These are phyloP conservation scores for Malbranchea cinnamomea DNA, from an alignment of 2,329 filamentous ascomycete genomes.

Conservation along the genomic window DNA sequence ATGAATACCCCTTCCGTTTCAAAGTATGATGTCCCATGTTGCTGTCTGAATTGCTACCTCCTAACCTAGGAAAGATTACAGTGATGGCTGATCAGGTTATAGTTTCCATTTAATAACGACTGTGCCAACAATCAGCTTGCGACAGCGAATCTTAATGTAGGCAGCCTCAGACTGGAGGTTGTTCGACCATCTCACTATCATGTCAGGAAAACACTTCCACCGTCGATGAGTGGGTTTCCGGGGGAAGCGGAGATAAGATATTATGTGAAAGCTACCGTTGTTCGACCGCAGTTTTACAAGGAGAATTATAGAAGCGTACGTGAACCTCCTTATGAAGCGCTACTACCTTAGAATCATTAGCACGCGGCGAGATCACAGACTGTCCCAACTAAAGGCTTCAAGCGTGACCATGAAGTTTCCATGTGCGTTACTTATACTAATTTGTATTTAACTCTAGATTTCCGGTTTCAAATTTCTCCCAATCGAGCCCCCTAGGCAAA, in stretches of 20 bases:
- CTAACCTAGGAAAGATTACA: constrained; percentile 1
- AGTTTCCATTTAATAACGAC: constrained; percentile 37
- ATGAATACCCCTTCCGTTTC: constrained; percentile 36
- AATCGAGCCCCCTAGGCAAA: constrained; percentile 70
- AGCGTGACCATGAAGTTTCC: too few species aligned
- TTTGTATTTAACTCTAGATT: too few species aligned
- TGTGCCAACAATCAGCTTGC: constrained; percentile 32
- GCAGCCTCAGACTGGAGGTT: constrained; percentile 31
- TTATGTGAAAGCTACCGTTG: constrained; percentile 89
- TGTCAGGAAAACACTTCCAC: constrained; percentile 73
- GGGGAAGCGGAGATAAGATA: constrained; percentile 83
- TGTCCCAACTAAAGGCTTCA: too few species aligned
- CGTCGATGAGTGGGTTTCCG: constrained; percentile 74
- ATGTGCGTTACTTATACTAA: too few species aligned
- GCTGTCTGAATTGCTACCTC: constrained; percentile 1
- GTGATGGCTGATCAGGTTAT: constrained; percentile 4
- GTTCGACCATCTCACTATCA: constrained; percentile 40
- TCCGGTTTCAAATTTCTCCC: constrained; percentile 72
- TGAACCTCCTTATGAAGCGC: constrained; percentile 5
- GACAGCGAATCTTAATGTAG: constrained; percentile 32
- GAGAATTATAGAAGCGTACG: constrained; percentile 59
- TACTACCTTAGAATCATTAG: too few species aligned
- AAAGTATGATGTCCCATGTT: constrained; percentile 21
- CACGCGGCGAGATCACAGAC: too few species aligned
- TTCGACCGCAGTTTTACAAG: constrained; percentile 74